Percentiles rank a stretch among this genome's conserved stretches.
Conservation (phyloP, 2,329 filamentous ascomycete genomes). For the Talaromyces sp. region DNA sequence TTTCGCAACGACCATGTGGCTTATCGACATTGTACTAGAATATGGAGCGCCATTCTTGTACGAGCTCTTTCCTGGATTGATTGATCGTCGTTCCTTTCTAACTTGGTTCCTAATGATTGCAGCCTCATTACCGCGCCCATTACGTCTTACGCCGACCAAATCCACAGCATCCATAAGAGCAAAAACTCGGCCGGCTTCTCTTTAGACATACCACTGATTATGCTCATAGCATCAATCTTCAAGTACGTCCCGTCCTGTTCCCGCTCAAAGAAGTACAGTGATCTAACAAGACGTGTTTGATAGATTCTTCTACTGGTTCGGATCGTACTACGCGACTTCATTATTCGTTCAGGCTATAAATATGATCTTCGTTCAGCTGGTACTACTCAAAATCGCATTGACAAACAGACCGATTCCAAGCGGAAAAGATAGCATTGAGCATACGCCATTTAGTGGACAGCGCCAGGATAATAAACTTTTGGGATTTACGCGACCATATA, state of each 20-base stretch:
- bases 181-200: slow-evolving; percentile 62
- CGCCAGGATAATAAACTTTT: slow-evolving; percentile 21
- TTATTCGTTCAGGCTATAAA: slow-evolving; percentile 58
- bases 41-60: slow-evolving; percentile 51
- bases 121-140: slow-evolving; percentile 61
- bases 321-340: slow-evolving; percentile 56
- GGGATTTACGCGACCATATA: slow-evolving; percentile 50
- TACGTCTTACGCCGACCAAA: slow-evolving; percentile 65
- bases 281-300: neutral
- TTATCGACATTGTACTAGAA: slow-evolving; percentile 40
- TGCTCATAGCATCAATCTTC: slow-evolving; percentile 61
- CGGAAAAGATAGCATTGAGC: slow-evolving; percentile 38
- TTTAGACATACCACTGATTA: slow-evolving; percentile 63
- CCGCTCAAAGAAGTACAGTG: neutral
- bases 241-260: slow-evolving; percentile 44
- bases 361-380: slow-evolving; percentile 57
- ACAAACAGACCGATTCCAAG: slow-evolving; percentile 50
- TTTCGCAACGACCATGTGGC: slow-evolving; percentile 33
- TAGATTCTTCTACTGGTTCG: slow-evolving; percentile 64
- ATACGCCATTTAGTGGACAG: slow-evolving; percentile 39
- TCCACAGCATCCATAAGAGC: slow-evolving; percentile 59
- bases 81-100: neutral
- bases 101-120: slow-evolving; percentile 4
- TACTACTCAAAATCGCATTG: slow-evolving; percentile 59
- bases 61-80: slow-evolving; percentile 21